Evolutionary conservation across 2,329 filamentous ascomycete species (phyloP).

Genomic region (Malbranchea cinnamomea): DNA sequence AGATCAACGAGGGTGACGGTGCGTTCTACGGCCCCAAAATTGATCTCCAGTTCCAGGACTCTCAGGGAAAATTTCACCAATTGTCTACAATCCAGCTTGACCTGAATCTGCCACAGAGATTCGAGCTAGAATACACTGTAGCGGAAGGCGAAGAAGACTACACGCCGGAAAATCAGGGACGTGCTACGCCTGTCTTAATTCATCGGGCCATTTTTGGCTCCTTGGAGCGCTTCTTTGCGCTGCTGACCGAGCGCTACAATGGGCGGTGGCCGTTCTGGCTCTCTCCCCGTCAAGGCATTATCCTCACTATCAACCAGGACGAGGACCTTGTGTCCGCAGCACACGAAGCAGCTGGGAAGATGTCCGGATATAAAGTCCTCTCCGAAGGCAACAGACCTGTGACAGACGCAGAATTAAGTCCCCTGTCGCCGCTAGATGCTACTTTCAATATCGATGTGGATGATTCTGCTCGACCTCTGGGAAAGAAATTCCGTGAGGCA

Average conservation of each 20-base stretch:
- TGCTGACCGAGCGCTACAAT: constrained; percentile 70
- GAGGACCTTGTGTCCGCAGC: constrained; percentile 30
- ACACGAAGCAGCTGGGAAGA: constrained; percentile 36
- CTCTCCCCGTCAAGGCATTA: constrained; percentile 60
- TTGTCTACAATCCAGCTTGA: constrained; percentile 81
- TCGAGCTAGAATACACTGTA: constrained; percentile 57
- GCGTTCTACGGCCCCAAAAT: constrained; percentile 91
- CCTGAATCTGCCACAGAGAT: constrained; percentile 75
- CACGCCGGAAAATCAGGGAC: constrained; percentile 33
- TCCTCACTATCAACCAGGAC: constrained; percentile 55
- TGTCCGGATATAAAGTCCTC: constrained; percentile 23
- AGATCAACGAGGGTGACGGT: constrained; percentile 64
- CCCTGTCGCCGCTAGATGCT: constrained; percentile 36
- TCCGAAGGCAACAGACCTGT: constrained; percentile 9
- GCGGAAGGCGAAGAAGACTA: constrained; percentile 28
- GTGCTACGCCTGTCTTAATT: constrained; percentile 61
- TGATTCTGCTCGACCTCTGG: constrained; percentile 44
- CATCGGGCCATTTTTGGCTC: constrained; percentile 76
- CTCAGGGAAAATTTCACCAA: constrained; percentile 73
- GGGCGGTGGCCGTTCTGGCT: constrained; percentile 81
- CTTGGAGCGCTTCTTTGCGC: constrained; percentile 68
- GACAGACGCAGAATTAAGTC: constrained; percentile 16
- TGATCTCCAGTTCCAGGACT: constrained; percentile 67
- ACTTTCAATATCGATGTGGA: constrained; percentile 60
- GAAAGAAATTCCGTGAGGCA: constrained; percentile 59